Conservation (phyloP, 164 flowering plant genomes). For the Stephania japonica region DNA sequence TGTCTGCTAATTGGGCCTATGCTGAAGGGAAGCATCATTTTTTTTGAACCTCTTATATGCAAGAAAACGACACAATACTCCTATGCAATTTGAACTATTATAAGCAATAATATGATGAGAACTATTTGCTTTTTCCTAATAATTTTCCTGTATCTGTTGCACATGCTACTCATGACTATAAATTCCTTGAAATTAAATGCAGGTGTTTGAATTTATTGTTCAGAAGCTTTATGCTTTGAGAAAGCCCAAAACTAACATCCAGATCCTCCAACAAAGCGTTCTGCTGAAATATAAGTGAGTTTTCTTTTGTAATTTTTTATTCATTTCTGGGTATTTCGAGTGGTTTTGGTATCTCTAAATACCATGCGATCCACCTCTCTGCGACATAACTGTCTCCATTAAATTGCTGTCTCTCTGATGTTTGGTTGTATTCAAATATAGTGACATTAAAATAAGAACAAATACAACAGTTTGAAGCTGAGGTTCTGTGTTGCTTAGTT, state of each 20-base stretch:
- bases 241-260: constrained; percentile 96
- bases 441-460: not conserved
- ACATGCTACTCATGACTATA: not conserved
- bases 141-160: not conserved
- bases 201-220: constrained; percentile 90
- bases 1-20: not conserved
- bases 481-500: not conserved
- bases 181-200: constrained; percentile 6
- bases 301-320: not conserved
- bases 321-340: not conserved
- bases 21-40: not conserved
- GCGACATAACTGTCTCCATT: not conserved
- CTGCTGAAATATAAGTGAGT: constrained; percentile 93
- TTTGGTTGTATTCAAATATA: not conserved
- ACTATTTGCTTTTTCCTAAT: constrained; percentile 1
- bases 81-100: not conserved
- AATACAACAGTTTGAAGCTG: not conserved
- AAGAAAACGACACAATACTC: not conserved
- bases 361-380: not conserved
- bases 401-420: not conserved
- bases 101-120: not conserved
- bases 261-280: constrained; percentile 96
- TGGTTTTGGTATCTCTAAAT: not conserved
- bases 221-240: constrained; percentile 95
- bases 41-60: not conserved